Conservation (phyloP, 805 yeast species). For the Metschnikowia colocasiae region DNA sequence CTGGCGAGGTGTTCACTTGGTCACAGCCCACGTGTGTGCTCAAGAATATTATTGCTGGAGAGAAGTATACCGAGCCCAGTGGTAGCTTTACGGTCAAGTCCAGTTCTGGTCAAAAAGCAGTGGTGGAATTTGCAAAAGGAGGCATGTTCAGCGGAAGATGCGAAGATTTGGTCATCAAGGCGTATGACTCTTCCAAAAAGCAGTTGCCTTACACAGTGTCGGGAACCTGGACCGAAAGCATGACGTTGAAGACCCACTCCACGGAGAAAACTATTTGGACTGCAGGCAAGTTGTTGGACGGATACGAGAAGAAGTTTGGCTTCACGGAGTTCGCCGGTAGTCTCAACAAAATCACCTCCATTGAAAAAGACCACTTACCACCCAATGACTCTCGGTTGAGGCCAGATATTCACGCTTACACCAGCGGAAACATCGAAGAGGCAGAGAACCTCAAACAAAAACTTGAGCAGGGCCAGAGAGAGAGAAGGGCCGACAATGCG, state of each 20-base stretch:
- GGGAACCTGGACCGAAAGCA: constrained; percentile 84
- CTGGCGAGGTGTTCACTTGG: constrained; percentile 80
- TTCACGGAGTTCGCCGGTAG: constrained; percentile 80
- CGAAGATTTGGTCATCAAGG: constrained; percentile 56
- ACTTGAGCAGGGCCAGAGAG: constrained; percentile 79
- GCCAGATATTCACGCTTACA: constrained; percentile 79
- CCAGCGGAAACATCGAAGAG: constrained; percentile 58
- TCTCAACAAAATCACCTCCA: constrained; percentile 69
- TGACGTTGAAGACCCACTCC: constrained; percentile 43
- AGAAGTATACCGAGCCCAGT: constrained; percentile 85
- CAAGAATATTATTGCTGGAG: constrained; percentile 91
- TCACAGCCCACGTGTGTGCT: constrained; percentile 75
- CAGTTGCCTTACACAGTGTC: constrained; percentile 40
- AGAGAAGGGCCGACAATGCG: constrained; percentile 55
- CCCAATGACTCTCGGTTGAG: constrained; percentile 88
- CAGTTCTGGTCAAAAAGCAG: constrained; percentile 65
- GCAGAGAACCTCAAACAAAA: constrained; percentile 70
- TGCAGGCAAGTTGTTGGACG: constrained; percentile 58
- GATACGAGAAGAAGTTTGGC: constrained; percentile 69
- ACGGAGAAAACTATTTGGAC: constrained; percentile 60
- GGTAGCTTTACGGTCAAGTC: constrained; percentile 64
- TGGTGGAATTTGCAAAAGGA: constrained; percentile 70
- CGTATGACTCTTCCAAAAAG: constrained; percentile 35
- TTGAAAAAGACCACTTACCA: constrained; percentile 64
- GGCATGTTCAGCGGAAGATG: constrained; percentile 83